Conservation (phyloP, 768 basidiomycete genomes). For the Tricholoma sp. region DNA sequence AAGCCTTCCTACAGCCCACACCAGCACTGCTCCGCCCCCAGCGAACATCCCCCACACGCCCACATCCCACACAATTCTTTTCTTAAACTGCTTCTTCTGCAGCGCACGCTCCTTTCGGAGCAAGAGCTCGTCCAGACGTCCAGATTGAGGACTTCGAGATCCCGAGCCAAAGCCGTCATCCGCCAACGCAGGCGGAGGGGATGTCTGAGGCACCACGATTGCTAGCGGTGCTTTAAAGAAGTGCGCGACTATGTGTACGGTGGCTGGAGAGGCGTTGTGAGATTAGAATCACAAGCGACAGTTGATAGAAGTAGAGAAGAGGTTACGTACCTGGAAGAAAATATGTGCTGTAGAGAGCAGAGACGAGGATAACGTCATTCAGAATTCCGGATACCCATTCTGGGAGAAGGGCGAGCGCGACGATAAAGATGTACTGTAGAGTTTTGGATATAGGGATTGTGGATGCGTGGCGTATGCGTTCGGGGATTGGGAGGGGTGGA, state of each 20-base stretch:
- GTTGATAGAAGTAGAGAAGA: not conserved
- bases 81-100: constrained; percentile 67
- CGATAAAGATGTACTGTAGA: constrained; percentile 34
- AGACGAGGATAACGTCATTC: constrained; percentile 44
- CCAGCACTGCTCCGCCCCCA: constrained; percentile 47
- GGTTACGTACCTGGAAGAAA: constrained; percentile 49
- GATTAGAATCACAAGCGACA: not conserved
- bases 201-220: constrained; percentile 61
- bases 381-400: constrained; percentile 30
- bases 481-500: constrained; percentile 47
- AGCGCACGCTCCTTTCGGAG: constrained; percentile 83
- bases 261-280: constrained; percentile 31
- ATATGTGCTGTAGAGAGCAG: constrained; percentile 53
- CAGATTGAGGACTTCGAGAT: constrained; percentile 16
- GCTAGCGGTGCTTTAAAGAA: constrained; percentile 80
- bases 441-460: constrained; percentile 43
- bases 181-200: constrained; percentile 18
- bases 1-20: constrained; percentile 55
- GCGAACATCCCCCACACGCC: constrained; percentile 72
- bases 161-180: constrained; percentile 9
- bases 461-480: constrained; percentile 32
- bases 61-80: constrained; percentile 79
- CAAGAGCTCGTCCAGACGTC: constrained; percentile 57
- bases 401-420: constrained; percentile 43
- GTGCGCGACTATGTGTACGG: constrained; percentile 78